Conservation (phyloP, 2,329 filamentous ascomycete genomes). For the Diaporthe ilicicola region DNA sequence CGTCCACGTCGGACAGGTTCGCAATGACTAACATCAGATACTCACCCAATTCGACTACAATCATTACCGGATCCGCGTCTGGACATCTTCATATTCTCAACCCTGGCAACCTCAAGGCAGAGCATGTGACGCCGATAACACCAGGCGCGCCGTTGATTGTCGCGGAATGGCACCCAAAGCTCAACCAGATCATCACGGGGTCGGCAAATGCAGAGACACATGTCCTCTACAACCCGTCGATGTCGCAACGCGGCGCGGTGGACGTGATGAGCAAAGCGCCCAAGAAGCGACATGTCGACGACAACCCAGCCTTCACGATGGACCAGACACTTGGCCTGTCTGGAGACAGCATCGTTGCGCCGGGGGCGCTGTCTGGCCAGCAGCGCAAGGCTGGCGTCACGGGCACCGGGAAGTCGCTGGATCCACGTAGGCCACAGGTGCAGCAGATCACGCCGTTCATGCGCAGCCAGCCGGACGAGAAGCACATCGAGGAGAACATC, state of each 20-base stretch:
- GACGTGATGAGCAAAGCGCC: constrained; percentile 92
- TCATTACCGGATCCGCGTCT: constrained; percentile 87
- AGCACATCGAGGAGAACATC: constrained; percentile 87
- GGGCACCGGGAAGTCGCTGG: constrained; percentile 76
- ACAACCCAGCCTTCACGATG: constrained; percentile 87
- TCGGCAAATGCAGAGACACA: constrained; percentile 91
- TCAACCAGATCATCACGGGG: constrained; percentile 96
- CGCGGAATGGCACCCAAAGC: constrained; percentile 89
- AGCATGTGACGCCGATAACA: constrained; percentile 89
- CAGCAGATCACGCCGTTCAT: constrained; percentile 89
- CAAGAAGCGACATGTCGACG: constrained; percentile 94
- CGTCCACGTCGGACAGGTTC: constrained; percentile 84
- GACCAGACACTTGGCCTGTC: constrained; percentile 84
- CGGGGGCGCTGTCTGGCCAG: constrained; percentile 64
- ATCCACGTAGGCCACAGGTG: constrained; percentile 86
- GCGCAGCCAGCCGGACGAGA: constrained; percentile 88
- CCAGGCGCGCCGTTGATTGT: constrained; percentile 83
- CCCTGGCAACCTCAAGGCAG: constrained; percentile 85
- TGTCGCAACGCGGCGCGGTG: constrained; percentile 82
- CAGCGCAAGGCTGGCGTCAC: constrained; percentile 76
- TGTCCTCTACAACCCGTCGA: constrained; percentile 88
- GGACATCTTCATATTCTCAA: constrained; percentile 94
- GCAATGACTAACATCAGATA: constrained; percentile 89
- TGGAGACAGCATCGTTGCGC: constrained; percentile 80
- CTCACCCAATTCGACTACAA: constrained; percentile 81